phyloP scores from a whole-genome alignment of 441 rosid species.

The Euphorbia schlechtendalii region DNA sequence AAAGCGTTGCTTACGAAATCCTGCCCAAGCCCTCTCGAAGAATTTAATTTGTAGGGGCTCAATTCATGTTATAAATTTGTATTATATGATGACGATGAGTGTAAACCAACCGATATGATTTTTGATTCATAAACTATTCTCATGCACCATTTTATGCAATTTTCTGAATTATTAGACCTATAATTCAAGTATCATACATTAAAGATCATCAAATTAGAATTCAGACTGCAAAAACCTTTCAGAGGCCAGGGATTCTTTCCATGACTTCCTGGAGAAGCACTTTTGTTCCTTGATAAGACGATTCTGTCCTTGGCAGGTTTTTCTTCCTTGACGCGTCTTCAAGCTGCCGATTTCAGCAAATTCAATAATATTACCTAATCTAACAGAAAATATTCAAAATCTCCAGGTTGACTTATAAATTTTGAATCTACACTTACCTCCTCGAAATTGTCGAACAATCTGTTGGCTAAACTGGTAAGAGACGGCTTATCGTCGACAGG shows the following conservation, averaged over 20 bases:
- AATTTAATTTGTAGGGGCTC: slow-evolving; percentile 4
- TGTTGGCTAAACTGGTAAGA: slow-evolving; percentile 68
- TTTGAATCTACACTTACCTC: slow-evolving; percentile 34
- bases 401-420: not conserved
- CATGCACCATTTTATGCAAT: not conserved
- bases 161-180: not conserved
- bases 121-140: not conserved
- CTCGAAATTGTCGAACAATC: slow-evolving; percentile 72
- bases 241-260: slow-evolving; percentile 44
- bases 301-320: slow-evolving; percentile 48
- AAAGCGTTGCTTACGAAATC: slow-evolving; percentile 7
- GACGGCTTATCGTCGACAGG: slow-evolving; percentile 51
- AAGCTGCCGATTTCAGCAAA: slow-evolving; percentile 37
- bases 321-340: slow-evolving; percentile 59
- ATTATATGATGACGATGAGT: slow-evolving; percentile 16
- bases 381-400: not conserved
- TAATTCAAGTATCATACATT: not conserved
- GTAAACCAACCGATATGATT: slow-evolving; percentile 12
- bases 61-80: not conserved
- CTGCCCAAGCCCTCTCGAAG: slow-evolving; percentile 1
- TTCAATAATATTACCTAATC: not conserved
- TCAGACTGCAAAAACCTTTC: not conserved
- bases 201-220: not conserved
- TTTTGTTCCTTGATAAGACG: slow-evolving; percentile 48
- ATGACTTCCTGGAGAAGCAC: slow-evolving; percentile 65